Conservation (phyloP, 371 early-diverging fungal species). For the Mucor sp. region DNA sequence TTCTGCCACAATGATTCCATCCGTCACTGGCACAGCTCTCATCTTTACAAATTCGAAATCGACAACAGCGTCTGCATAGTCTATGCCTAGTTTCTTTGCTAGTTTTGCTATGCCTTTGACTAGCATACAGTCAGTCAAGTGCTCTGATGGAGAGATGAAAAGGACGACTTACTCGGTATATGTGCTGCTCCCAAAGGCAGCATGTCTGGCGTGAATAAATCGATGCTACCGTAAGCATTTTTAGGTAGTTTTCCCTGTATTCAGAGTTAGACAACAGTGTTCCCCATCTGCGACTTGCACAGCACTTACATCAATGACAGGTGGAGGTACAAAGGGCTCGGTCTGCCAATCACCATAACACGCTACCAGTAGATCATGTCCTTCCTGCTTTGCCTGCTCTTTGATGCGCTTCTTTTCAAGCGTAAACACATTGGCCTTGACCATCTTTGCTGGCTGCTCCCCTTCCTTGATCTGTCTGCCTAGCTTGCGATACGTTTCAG, state of each 20-base stretch:
- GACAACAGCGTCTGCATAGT: slow-evolving; percentile 83
- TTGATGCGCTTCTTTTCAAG: slow-evolving; percentile 54
- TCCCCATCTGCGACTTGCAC: background rate
- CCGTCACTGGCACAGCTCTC: slow-evolving; percentile 63
- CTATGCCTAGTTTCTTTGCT: slow-evolving; percentile 75
- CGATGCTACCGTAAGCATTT: slow-evolving; percentile 80
- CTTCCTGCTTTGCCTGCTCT: slow-evolving; percentile 51
- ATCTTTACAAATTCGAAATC: slow-evolving; percentile 78
- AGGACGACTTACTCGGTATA: slow-evolving; percentile 54
- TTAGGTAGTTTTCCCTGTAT: slow-evolving; percentile 75
- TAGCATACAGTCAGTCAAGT: slow-evolving; percentile 7
- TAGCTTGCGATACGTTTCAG: slow-evolving; percentile 68
- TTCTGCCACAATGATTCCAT: slow-evolving; percentile 76
- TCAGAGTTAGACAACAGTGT: background rate
- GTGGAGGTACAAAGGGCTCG: slow-evolving; percentile 59
- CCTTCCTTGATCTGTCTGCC: slow-evolving; percentile 56
- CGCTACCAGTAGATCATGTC: slow-evolving; percentile 30
- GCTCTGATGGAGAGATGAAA: background rate
- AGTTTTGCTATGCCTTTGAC: slow-evolving; percentile 61
- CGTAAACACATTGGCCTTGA: slow-evolving; percentile 67
- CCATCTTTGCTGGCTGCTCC: slow-evolving; percentile 69
- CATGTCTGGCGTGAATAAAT: slow-evolving; percentile 84
- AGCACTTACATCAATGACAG: slow-evolving; percentile 62
- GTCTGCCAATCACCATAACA: slow-evolving; percentile 94
- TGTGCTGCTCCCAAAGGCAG: slow-evolving; percentile 83